These are phyloP conservation scores for Cyberlindnera xylosilytica DNA, from an alignment of 805 yeast species.

Conservation along the genomic window DNA sequence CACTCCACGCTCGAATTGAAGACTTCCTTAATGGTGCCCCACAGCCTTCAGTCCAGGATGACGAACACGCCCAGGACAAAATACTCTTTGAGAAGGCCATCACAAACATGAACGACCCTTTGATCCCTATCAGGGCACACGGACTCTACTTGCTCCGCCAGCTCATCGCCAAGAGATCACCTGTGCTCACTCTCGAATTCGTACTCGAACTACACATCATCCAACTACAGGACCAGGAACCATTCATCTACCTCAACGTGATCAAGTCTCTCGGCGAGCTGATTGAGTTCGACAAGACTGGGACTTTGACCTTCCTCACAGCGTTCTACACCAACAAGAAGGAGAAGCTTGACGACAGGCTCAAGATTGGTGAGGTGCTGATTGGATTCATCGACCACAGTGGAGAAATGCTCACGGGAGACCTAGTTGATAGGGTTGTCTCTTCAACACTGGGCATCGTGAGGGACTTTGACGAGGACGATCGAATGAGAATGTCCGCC, in stretches of 20 bases:
- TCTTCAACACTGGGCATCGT: slow-evolving; percentile 41
- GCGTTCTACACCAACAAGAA: slow-evolving; percentile 31
- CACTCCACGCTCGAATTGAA: slow-evolving; percentile 19
- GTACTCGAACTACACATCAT: slow-evolving; percentile 60
- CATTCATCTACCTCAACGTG: slow-evolving; percentile 80
- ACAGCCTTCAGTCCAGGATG: slow-evolving; percentile 1
- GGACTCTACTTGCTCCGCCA: slow-evolving; percentile 67
- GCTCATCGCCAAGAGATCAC: slow-evolving; percentile 48
- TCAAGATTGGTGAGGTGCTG: slow-evolving; percentile 81
- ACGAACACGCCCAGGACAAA: slow-evolving; percentile 29
- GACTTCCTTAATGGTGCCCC: slow-evolving; percentile 16
- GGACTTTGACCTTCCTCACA: slow-evolving; percentile 37
- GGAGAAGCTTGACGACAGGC: slow-evolving; percentile 31
- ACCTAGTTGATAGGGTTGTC: slow-evolving; percentile 40
- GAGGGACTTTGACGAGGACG: slow-evolving; percentile 41
- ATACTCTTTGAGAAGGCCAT: slow-evolving; percentile 56
- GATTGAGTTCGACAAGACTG: slow-evolving; percentile 40
- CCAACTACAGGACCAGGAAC: slow-evolving; percentile 75
- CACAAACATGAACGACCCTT: slow-evolving; percentile 66
- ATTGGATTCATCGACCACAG: slow-evolving; percentile 51
- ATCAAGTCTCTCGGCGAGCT: slow-evolving; percentile 73
- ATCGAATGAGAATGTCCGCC: slow-evolving; percentile 76
- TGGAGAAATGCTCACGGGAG: slow-evolving; percentile 47
- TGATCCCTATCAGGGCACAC: slow-evolving; percentile 83
- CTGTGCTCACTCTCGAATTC: slow-evolving; percentile 46